Conservation (phyloP, 2,329 filamentous ascomycete species). For the Venturia nashicola region DNA sequence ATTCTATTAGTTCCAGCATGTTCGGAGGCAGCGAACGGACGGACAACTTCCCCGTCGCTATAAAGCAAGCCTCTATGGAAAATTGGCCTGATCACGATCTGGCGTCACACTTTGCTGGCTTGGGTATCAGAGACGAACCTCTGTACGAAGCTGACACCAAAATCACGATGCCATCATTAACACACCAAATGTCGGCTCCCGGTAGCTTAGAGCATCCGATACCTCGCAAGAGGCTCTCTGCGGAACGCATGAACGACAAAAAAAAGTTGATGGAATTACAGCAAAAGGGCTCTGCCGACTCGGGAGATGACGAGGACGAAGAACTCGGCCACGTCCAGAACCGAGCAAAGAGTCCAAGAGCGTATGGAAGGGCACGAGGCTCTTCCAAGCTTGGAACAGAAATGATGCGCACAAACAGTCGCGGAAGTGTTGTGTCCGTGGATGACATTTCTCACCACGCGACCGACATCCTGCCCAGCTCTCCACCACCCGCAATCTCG, state of each 20-base stretch:
- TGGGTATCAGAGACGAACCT: slow-evolving; percentile 53
- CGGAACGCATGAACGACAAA: slow-evolving; percentile 70
- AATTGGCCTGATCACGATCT: slow-evolving; percentile 60
- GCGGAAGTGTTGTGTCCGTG: slow-evolving; percentile 56
- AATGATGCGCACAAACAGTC: slow-evolving; percentile 95
- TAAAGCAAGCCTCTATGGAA: slow-evolving; percentile 59
- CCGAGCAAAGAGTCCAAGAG: slow-evolving; percentile 39
- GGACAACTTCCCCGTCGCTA: slow-evolving; percentile 66
- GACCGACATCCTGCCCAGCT: slow-evolving; percentile 22
- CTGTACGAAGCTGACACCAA: slow-evolving; percentile 2
- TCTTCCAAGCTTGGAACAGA: slow-evolving; percentile 81
- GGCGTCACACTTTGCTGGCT: slow-evolving; percentile 42
- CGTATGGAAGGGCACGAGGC: slow-evolving; percentile 28
- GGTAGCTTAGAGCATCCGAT: slow-evolving; percentile 39
- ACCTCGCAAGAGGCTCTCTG: slow-evolving; percentile 39
- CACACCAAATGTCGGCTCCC: slow-evolving; percentile 41
- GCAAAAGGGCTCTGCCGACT: slow-evolving; percentile 65
- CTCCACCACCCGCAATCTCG: slow-evolving; percentile 27
- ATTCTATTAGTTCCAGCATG: slow-evolving; percentile 78
- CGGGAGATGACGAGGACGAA: slow-evolving; percentile 89
- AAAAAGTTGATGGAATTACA: slow-evolving; percentile 64
- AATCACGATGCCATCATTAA: slow-evolving; percentile 11
- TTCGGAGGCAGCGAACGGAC: slow-evolving; percentile 71
- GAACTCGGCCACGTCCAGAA: slow-evolving; percentile 55
- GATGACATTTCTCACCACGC: slow-evolving; percentile 26